These are phyloP conservation scores for Aureobasidium musti DNA, from an alignment of 2,329 filamentous ascomycete species.

Conservation along the genomic window DNA sequence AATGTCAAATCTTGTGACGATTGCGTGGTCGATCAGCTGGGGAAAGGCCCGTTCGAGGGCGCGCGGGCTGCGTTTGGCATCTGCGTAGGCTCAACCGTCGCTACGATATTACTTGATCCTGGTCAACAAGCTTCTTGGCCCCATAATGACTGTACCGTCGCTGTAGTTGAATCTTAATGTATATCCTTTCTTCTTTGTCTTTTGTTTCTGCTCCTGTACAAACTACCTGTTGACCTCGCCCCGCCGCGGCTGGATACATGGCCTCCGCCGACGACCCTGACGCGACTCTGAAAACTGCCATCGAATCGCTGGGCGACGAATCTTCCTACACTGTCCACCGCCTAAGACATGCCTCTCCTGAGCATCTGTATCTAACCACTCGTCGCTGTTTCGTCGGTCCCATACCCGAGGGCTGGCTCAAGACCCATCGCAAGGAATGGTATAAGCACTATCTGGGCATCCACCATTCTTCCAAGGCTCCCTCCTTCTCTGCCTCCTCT, in stretches of 20 bases:
- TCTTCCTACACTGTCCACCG: conserved; percentile 32
- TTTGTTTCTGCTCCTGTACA: neutral
- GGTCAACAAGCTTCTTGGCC: neutral
- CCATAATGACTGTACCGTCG: conserved; percentile 11
- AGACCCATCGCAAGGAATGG: conserved; percentile 64
- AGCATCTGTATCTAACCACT: conserved; percentile 63
- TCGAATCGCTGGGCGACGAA: conserved; percentile 30
- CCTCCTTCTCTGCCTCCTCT: conserved; percentile 56
- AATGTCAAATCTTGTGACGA: conserved; percentile 11
- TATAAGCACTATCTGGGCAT: conserved; percentile 55
- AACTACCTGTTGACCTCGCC: neutral
- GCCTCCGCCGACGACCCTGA: conserved; percentile 22
- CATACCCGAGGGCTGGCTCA: conserved; percentile 65
- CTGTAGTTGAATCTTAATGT: conserved; percentile 11
- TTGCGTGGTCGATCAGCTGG: conserved; percentile 5
- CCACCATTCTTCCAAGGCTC: conserved; percentile 48
- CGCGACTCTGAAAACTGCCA: conserved; percentile 28
- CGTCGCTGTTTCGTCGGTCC: conserved; percentile 66
- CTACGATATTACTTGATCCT: neutral
- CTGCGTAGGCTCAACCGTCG: conserved; percentile 8
- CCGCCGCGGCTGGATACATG: conserved; percentile 15
- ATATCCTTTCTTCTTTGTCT: conserved; percentile 3
- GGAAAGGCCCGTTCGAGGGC: neutral
- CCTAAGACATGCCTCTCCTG: conserved; percentile 58
- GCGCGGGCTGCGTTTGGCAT: conserved; percentile 4